phyloP scores from a whole-genome alignment of 257 asterid species.

The Capsicum rhomboideum region DNA sequence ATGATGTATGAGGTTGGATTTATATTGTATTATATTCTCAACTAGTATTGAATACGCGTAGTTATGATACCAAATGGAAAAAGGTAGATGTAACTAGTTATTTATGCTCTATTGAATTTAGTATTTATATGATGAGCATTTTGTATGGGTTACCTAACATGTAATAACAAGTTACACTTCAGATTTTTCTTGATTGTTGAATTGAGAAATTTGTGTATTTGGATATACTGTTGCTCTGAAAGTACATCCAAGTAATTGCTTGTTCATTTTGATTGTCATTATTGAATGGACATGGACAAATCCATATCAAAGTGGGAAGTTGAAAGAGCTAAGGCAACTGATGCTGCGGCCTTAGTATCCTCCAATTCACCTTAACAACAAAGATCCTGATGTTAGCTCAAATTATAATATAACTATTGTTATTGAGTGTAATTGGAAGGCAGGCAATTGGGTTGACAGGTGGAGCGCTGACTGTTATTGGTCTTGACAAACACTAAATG shows the following conservation, averaged over 20 bases:
- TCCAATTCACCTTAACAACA: not conserved
- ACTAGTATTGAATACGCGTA: not conserved
- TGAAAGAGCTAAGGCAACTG: conserved; percentile 17
- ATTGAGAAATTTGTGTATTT: not conserved
- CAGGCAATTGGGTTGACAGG: not conserved
- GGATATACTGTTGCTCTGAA: not conserved
- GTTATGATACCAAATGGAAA: not conserved
- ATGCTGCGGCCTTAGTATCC: conserved; percentile 79
- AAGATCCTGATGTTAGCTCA: not conserved
- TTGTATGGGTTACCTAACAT: not conserved
- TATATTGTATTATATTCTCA: not conserved
- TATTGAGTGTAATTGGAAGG: not conserved
- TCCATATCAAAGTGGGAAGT: not conserved
- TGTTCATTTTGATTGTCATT: not conserved
- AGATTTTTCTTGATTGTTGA: not conserved
- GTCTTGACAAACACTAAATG: no score
- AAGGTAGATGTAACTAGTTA: not conserved
- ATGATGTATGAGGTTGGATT: not conserved
- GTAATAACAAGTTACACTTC: not conserved
- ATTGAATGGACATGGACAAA: conserved; percentile 18
- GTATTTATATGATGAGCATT: not conserved
- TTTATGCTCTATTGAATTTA: not conserved
- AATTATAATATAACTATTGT: not conserved
- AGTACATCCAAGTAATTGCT: not conserved
- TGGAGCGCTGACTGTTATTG: not conserved